A percentile compares a stretch with the other conserved stretches of the same genome.
phyloP scores from a whole-genome alignment of 2,329 filamentous ascomycete species.

The Trichoderma afroharzianum region DNA sequence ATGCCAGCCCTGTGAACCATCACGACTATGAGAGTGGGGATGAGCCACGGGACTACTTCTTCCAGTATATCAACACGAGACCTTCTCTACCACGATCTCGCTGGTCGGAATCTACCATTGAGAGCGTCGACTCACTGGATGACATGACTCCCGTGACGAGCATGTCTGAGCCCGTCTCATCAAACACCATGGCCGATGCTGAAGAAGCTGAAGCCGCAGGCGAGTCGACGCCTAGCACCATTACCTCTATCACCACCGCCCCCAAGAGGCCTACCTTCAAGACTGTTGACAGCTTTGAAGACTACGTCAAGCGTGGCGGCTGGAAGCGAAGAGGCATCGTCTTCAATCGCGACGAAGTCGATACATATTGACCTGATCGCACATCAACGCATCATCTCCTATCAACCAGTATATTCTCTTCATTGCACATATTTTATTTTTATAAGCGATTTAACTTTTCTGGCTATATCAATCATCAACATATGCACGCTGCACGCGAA shows the following conservation, averaged over 20 bases:
- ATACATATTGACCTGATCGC: background rate
- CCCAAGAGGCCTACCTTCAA: conserved; percentile 37
- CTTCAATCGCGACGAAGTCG: conserved; percentile 34
- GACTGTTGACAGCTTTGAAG: conserved; percentile 38
- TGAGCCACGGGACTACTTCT: conserved; percentile 35
- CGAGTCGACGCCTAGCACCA: conserved; percentile 25
- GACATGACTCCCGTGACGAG: conserved; percentile 19
- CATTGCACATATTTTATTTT: conserved; percentile 1
- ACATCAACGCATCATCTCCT: background rate
- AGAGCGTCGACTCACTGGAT: conserved; percentile 31
- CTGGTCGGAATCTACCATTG: conserved; percentile 42
- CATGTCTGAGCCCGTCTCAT: background rate
- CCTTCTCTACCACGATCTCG: conserved; percentile 35
- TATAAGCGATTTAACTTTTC: background rate
- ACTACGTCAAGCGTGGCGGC: conserved; percentile 41
- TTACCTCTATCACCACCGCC: conserved; percentile 31
- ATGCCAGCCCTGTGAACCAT: conserved; percentile 26
- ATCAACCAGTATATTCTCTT: background rate
- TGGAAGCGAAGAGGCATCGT: conserved; percentile 44
- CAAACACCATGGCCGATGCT: conserved; percentile 24
- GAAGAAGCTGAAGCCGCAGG: conserved; percentile 24
- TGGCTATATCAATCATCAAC: background rate
- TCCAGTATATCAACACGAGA: conserved; percentile 28
- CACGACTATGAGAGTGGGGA: conserved; percentile 23
- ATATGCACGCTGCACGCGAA: background rate